Evolutionary conservation across 2,329 filamentous ascomycete genomes (phyloP), one percentile per base, ranked within the genome.

Genomic region (Hypoxylon sp.): DNA sequence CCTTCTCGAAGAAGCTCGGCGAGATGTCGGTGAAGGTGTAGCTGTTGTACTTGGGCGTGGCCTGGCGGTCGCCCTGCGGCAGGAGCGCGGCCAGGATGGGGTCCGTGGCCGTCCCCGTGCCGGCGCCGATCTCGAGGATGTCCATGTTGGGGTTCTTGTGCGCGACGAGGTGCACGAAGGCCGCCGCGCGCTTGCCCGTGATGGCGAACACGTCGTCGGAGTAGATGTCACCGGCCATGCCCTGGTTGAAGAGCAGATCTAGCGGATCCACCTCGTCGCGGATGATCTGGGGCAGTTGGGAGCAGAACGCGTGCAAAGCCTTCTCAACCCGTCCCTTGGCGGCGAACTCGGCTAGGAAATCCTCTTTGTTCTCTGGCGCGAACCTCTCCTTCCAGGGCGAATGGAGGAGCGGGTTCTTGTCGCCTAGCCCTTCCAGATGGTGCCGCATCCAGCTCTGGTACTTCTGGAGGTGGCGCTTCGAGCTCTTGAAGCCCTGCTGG

Each of bases 191-290:
- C 63, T 63, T 53, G 56, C 64, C 17, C 58, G 48, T 23, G 53
- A 17, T 2, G 18, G 2, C 10, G 26, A 29, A 15, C 17, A 33
- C 51, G 3, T 63, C 62, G 3, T 64, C 60, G 1, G 51, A 59
- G 38, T 71, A 71, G 9, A 70, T 60, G 10, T 63, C 48, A 18
- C 67, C 62, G 1, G 67, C 64, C 6, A 71, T 49, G 43, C 67
- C 66, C 29, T 64, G 59, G 24, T 64, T 53, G 60, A 72, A 71
- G 2, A 71, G 67, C 15, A 72, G 60, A 23, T 69, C 65, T 4
- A 73, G 58, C 3, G 71, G 68, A 45, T 71, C 69, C 24, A 67
- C 55, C 6, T 60, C 48, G 8, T 64, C 66, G n/a, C 57, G 40
- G 11, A 73, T 55, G 15, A 73, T 72, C n/a, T n/a, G n/a, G n/a